These are phyloP conservation scores for Neonothopanus nambi DNA, from an alignment of 1,284 basidiomycete genomes.

Conservation along the genomic window DNA sequence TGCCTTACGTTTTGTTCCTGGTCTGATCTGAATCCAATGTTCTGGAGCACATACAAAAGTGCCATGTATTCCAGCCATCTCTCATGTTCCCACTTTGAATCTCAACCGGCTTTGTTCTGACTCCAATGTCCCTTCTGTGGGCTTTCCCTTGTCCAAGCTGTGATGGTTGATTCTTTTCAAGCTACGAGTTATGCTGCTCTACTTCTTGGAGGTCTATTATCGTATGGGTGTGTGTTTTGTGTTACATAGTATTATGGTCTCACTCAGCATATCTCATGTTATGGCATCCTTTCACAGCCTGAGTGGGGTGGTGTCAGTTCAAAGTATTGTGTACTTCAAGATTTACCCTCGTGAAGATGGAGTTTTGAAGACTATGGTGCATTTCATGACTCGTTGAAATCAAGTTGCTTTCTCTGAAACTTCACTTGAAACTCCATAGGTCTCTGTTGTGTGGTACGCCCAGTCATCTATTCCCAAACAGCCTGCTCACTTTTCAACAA, in stretches of 20 bases:
- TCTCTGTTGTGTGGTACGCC: slow-evolving; percentile 30
- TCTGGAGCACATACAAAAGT: no score
- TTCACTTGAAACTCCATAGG: slow-evolving; percentile 18
- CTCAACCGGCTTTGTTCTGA: no score
- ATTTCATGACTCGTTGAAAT: slow-evolving; percentile 12
- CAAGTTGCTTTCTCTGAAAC: not conserved
- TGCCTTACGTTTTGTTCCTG: no score
- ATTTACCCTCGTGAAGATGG: slow-evolving; percentile 37
- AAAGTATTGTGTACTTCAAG: slow-evolving; percentile 44
- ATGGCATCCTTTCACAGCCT: slow-evolving; percentile 29
- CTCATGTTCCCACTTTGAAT: no score
- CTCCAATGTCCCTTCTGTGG: no score
- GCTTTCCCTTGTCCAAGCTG: no score
- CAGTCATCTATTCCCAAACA: not conserved
- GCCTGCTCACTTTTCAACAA: not conserved
- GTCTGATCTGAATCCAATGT: no score
- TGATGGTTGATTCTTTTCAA: no score
- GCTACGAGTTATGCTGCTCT: slow-evolving; percentile 3
- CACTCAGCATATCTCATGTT: no score
- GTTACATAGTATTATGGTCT: no score
- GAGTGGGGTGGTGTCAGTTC: slow-evolving; percentile 44
- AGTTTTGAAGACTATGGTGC: slow-evolving; percentile 37
- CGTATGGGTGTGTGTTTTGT: not conserved
- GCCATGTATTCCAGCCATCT: no score
- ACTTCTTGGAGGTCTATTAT: not conserved